Evolutionary conservation across 31 red algal genomes (phyloP).

Genomic region (Pterothamnion heteromorphum): DNA sequence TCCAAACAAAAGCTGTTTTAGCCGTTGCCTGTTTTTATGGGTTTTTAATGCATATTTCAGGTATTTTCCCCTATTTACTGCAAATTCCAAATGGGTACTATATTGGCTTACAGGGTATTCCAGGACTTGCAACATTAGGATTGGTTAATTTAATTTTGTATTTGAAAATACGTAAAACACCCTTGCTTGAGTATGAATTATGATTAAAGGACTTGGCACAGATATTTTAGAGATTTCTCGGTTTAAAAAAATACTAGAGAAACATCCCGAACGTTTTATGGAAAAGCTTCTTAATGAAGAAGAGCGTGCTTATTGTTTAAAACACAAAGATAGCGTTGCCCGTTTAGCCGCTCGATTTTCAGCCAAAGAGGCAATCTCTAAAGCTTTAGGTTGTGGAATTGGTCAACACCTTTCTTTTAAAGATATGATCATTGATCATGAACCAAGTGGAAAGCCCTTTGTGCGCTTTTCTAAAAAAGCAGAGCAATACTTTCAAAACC

Average conservation of each 20-base stretch:
- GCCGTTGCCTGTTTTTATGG: too few relatives aligned
- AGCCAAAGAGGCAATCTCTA: neutral
- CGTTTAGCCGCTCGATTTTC: neutral
- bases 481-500: neutral
- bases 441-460: neutral
- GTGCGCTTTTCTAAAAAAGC: neutral
- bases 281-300: neutral
- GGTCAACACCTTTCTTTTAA: neutral
- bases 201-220: neutral
- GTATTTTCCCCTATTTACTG: too few relatives aligned
- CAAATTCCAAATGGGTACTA: too few relatives aligned
- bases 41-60: too few relatives aligned
- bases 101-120: too few relatives aligned
- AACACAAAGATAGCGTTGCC: neutral
- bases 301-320: neutral
- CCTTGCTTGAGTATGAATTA: neutral
- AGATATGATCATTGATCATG: neutral
- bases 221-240: neutral
- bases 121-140: too few relatives aligned
- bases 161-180: too few relatives aligned
- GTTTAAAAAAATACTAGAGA: neutral
- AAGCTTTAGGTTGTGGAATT: constrained; percentile 17
- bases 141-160: too few relatives aligned
- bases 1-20: too few relatives aligned
- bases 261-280: neutral